These are phyloP conservation scores for Areca catechu DNA, from an alignment of 176 grass and related monocot genomes.

Conservation along the genomic window DNA sequence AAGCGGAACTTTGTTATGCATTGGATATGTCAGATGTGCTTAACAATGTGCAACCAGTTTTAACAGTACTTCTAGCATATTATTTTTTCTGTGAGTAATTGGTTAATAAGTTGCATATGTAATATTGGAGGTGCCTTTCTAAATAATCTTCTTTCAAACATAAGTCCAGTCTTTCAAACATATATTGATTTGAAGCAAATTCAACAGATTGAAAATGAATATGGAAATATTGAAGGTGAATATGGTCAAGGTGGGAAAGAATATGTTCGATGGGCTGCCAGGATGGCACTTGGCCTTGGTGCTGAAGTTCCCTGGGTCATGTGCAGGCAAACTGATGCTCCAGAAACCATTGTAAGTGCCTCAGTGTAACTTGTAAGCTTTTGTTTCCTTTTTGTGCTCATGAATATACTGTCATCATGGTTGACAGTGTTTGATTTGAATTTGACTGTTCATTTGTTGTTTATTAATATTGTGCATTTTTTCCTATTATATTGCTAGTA, in stretches of 20 bases:
- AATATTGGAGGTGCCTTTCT: too few relatives aligned
- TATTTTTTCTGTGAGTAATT: too few relatives aligned
- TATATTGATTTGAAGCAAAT: constrained; percentile 21
- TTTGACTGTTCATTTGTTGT: too few relatives aligned
- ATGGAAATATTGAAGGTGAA: constrained; percentile 67
- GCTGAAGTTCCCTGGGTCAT: constrained; percentile 89
- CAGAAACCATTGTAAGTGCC: constrained; percentile 64
- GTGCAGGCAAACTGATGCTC: constrained; percentile 90
- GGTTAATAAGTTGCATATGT: too few relatives aligned
- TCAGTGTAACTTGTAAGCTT: background rate
- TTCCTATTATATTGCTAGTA: too few relatives aligned
- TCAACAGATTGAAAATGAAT: constrained; percentile 96
- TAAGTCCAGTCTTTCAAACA: constrained; percentile 14
- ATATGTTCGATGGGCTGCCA: constrained; percentile 84
- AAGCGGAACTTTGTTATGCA: too few relatives aligned
- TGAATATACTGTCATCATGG: too few relatives aligned
- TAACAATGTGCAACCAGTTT: too few relatives aligned
- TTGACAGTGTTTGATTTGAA: too few relatives aligned
- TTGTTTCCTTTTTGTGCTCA: background rate
- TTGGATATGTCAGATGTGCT: too few relatives aligned
- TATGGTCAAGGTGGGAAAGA: constrained; percentile 81
- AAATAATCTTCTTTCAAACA: background rate
- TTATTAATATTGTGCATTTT: too few relatives aligned
- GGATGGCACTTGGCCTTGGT: constrained; percentile 74
- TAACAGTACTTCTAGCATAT: too few relatives aligned